phyloP scores from a whole-genome alignment of 768 basidiomycete species.

The Lyophyllum atratum region DNA sequence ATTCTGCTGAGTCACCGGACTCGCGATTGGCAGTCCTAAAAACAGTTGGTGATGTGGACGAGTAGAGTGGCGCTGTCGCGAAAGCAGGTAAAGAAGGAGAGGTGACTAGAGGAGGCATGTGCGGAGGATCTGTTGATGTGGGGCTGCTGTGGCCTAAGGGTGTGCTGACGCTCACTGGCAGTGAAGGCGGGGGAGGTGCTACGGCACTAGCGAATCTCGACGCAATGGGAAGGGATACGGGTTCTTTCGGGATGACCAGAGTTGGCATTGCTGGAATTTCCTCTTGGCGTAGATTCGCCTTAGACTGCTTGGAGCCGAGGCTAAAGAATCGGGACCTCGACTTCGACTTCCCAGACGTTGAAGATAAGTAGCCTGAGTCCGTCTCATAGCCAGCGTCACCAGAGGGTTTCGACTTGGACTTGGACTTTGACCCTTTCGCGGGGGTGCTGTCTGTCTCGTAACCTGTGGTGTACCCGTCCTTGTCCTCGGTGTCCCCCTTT shows the following conservation, averaged over 20 bases:
- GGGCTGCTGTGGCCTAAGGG: slow-evolving; percentile 8
- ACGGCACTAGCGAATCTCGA: slow-evolving; percentile 45
- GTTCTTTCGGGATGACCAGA: slow-evolving; percentile 22
- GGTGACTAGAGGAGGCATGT: slow-evolving; percentile 2
- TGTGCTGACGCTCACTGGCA: slow-evolving; percentile 10
- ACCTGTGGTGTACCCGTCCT: slow-evolving; percentile 15
- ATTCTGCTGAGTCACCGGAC: slow-evolving; percentile 20
- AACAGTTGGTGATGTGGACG: not conserved
- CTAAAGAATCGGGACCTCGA: slow-evolving; percentile 46
- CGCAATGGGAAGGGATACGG: slow-evolving; percentile 46
- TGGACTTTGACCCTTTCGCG: slow-evolving; percentile 20
- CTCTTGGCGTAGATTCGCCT: slow-evolving; percentile 33
- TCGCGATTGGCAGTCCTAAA: slow-evolving; percentile 8
- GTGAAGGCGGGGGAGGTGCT: slow-evolving; percentile 6
- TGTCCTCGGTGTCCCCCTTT: slow-evolving; percentile 20
- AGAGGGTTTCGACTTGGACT: slow-evolving; percentile 23
- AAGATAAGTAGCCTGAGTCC: slow-evolving; percentile 34
- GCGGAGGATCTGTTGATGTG: slow-evolving; percentile 5
- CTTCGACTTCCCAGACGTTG: slow-evolving; percentile 31
- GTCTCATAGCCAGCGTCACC: slow-evolving; percentile 40
- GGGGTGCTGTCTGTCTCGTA: slow-evolving; percentile 31
- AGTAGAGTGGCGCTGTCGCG: not conserved
- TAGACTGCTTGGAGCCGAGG: slow-evolving; percentile 40
- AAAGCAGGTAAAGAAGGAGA: not conserved
- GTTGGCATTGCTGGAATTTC: slow-evolving; percentile 24